These are phyloP conservation scores for Hymenochaete sp. DNA, from an alignment of 1,284 basidiomycete genomes.

Conservation along the genomic window DNA sequence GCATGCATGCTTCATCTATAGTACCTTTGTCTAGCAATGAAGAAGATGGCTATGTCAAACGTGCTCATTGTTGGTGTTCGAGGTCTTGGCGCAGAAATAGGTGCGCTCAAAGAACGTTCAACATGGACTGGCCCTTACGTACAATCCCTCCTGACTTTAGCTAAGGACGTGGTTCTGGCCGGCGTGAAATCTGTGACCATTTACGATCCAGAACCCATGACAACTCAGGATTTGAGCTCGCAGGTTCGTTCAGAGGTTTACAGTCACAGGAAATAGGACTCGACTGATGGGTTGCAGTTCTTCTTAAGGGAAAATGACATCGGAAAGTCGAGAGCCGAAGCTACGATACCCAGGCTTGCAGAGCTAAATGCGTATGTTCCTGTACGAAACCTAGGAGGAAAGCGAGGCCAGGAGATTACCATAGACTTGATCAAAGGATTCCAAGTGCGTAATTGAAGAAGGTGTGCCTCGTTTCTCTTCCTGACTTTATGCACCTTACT, in stretches of 20 bases:
- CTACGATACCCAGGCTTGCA: conserved; percentile 82
- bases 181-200: conserved; percentile 98
- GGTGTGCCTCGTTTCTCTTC: background rate
- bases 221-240: conserved; percentile 84
- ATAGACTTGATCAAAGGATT: conserved; percentile 79
- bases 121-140: background rate
- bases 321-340: conserved; percentile 81
- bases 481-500: conserved; percentile 2
- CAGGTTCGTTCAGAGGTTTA: conserved; percentile 48
- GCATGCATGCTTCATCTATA: conserved; percentile 1
- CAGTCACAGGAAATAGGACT: background rate
- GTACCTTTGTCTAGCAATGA: conserved; percentile 73
- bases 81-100: conserved; percentile 95
- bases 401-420: conserved; percentile 63
- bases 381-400: conserved; percentile 70
- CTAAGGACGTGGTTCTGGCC: conserved; percentile 93
- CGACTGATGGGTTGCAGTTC: conserved; percentile 51
- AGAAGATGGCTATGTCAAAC: conserved; percentile 96
- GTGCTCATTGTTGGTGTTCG: conserved; percentile 91
- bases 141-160: conserved; percentile 35
- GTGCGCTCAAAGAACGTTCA: conserved; percentile 35
- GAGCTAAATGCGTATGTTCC: conserved; percentile 98
- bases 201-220: conserved; percentile 87
- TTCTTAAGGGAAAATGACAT: conserved; percentile 87
- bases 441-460: conserved; percentile 50